Conservation (phyloP, 768 basidiomycete species). For the Lactarius trivialis region DNA sequence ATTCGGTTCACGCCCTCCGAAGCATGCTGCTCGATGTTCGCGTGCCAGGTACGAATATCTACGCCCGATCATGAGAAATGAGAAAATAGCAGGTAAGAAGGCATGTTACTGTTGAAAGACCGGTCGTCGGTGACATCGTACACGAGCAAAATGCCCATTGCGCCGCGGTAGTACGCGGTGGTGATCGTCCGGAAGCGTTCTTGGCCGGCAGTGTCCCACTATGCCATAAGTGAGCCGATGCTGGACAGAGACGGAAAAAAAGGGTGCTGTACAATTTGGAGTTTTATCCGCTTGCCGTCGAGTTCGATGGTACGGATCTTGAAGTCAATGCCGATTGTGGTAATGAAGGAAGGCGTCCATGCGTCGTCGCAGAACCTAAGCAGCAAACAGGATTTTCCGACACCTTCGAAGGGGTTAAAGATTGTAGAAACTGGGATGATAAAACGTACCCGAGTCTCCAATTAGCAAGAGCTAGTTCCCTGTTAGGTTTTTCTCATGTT, state of each 20-base stretch:
- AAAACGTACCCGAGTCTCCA: constrained; percentile 77
- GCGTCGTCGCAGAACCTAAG: constrained; percentile 98
- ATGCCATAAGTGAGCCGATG: neutral
- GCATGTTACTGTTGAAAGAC: constrained; percentile 93
- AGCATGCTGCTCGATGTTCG: constrained; percentile 97
- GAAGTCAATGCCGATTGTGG: constrained; percentile 99
- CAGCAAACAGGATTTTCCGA: constrained; percentile 94
- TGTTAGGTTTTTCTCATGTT: constrained; percentile 18
- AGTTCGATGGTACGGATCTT: constrained; percentile 99
- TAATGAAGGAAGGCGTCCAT: constrained; percentile 99
- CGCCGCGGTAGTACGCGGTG: constrained; percentile 97
- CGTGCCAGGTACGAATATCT: constrained; percentile 99
- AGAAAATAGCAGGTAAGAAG: neutral
- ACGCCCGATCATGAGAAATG: neutral
- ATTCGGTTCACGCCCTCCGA: constrained; percentile 99
- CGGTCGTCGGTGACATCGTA: constrained; percentile 95
- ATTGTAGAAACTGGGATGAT: neutral
- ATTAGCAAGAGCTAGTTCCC: constrained; percentile 76
- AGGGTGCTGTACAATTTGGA: constrained; percentile 83
- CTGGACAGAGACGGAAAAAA: neutral
- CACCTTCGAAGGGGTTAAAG: constrained; percentile 45
- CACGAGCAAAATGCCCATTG: constrained; percentile 98
- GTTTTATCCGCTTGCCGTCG: constrained; percentile 95
- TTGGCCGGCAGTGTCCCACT: constrained; percentile 99
- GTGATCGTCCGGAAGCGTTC: constrained; percentile 99